Evolutionary conservation across 208 protist species (phyloP), one percentile per base, ranked within the genome.

Genomic region (Crithidia expoeki): DNA sequence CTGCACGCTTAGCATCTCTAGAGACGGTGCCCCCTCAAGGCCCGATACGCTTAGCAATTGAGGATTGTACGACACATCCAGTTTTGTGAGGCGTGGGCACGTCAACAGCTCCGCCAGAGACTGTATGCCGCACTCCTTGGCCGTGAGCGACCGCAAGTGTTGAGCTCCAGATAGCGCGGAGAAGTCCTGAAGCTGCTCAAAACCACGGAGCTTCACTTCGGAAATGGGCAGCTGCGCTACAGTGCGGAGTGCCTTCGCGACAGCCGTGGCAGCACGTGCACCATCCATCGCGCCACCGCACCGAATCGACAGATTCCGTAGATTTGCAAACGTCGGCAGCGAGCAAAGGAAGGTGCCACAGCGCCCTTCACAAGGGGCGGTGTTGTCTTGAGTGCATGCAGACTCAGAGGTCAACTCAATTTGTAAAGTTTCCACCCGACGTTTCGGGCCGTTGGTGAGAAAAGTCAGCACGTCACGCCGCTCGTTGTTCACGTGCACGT

Each of bases 61-160:
- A 21, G 21, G 21, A 44, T 59, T 59, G 33, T 14, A 1, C 4
- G 53, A 59, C 1, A 59, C 53, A 28, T 59, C 53, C n/a, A 59
- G 33, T 5, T 23, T 25, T 1, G n/a, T 44, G 33, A 59, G 53
- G 16, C 2, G 2, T 27, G 53, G 33, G 27, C 53, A 59, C 21
- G 10, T 5, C 6, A 23, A 7, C 33, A 59, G 27, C 30, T 23
- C 53, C 4, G 53, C 23, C 3, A 59, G 19, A 2, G 53, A 59
- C 6, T 6, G 17, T 23, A 59, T 23, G 14, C 53, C 53, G 28
- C 53, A 59, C 7, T 23, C 2, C 19, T 14, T 44, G 19, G 16
- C 53, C n/a, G 5, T 59, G 19, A 59, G n/a, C 3, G 30, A 40
- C 19, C 19, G 53, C 2, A 59, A 7, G 9, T 59, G 33, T 33